These are phyloP conservation scores for Corynascus novoguineensis DNA, from an alignment of 495 filamentous ascomycete species.

Conservation along the genomic window DNA sequence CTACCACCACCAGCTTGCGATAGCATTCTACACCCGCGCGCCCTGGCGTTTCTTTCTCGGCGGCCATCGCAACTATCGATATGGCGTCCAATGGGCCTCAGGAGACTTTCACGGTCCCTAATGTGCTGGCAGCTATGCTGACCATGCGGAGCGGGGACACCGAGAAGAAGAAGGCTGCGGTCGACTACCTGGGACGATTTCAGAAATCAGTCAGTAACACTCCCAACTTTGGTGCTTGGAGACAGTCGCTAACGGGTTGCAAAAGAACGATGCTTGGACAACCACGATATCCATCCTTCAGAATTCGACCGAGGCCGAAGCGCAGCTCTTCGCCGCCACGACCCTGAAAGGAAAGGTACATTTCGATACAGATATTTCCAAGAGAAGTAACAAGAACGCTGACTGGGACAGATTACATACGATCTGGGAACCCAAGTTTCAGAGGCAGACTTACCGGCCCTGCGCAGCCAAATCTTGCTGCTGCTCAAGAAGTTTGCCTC, in stretches of 20 bases:
- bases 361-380: neutral
- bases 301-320: conserved; percentile 66
- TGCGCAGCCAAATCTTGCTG: conserved; percentile 76
- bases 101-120: conserved; percentile 65
- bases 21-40: too few relatives aligned
- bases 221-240: neutral
- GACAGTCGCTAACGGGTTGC: neutral
- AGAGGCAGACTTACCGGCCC: conserved; percentile 59
- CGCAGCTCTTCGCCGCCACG: conserved; percentile 91
- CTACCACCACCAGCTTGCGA: too few relatives aligned
- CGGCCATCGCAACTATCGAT: conserved; percentile 15
- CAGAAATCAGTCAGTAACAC: conserved; percentile 84
- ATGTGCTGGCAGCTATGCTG: conserved; percentile 75
- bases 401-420: conserved; percentile 43
- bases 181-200: conserved; percentile 87
- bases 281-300: conserved; percentile 80
- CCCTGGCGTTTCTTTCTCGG: neutral
- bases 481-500: conserved; percentile 71
- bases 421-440: conserved; percentile 64
- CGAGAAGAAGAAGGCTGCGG: conserved; percentile 79
- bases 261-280: conserved; percentile 83
- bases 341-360: conserved; percentile 95
- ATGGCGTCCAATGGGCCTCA: conserved; percentile 67
- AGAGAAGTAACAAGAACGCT: conserved; percentile 13
- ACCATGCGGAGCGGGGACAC: conserved; percentile 86